Percentiles rank a stretch among this genome's conserved stretches.
These are phyloP conservation scores for Ophiostoma ips DNA, from an alignment of 2,329 filamentous ascomycete genomes.

Conservation along the genomic window DNA sequence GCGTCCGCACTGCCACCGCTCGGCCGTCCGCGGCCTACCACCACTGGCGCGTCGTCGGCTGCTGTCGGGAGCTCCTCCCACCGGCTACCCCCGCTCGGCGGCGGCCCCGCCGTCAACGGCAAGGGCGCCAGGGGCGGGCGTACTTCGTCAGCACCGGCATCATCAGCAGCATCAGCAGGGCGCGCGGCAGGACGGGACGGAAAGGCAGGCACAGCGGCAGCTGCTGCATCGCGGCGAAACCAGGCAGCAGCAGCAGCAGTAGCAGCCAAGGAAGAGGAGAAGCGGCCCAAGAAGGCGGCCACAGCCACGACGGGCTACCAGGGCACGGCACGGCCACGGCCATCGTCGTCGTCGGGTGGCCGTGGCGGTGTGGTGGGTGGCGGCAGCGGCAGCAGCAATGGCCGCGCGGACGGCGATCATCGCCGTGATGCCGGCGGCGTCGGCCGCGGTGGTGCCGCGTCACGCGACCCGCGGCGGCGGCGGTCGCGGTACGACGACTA, in stretches of 20 bases:
- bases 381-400: not conserved
- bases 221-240: not conserved
- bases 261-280: constrained; percentile 28
- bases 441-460: constrained; percentile 3
- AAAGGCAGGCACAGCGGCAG: not conserved
- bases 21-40: not conserved
- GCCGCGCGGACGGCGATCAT: not conserved
- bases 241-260: no score
- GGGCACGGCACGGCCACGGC: constrained; percentile 48
- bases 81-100: not conserved
- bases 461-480: constrained; percentile 17
- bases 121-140: not conserved
- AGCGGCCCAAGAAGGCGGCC: constrained; percentile 48
- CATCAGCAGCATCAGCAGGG: not conserved
- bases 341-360: constrained; percentile 19
- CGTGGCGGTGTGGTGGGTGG: constrained; percentile 20
- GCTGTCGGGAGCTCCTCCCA: no score
- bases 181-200: not conserved
- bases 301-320: constrained; percentile 50
- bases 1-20: constrained; percentile 3
- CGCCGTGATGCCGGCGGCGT: not conserved
- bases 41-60: no score
- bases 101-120: not conserved
- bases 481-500: constrained; percentile 40
- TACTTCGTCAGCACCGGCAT: not conserved